Conservation (phyloP, 805 yeast genomes). For the Zygosaccharomyces bailii region DNA sequence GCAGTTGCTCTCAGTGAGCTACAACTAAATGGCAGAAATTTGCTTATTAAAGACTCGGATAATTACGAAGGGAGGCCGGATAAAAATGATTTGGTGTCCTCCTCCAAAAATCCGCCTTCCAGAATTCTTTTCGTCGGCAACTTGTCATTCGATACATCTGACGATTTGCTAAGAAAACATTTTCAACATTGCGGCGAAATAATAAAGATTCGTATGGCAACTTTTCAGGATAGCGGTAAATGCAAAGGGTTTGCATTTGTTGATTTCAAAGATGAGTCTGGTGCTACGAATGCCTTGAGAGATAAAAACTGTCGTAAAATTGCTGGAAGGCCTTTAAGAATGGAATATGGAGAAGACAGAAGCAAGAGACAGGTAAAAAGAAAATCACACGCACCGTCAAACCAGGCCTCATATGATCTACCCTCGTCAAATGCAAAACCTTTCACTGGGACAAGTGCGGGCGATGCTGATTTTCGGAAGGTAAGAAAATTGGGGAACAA, state of each 20-base stretch:
- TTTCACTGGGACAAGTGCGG: slow-evolving; percentile 14
- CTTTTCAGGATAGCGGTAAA: slow-evolving; percentile 94
- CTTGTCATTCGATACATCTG: slow-evolving; percentile 85
- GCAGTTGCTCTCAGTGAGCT: slow-evolving; percentile 69
- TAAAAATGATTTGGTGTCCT: slow-evolving; percentile 43
- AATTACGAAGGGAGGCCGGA: slow-evolving; percentile 88
- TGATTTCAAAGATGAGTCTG: slow-evolving; percentile 76
- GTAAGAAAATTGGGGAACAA: no score
- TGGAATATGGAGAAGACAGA: slow-evolving; percentile 95
- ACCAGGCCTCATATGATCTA: slow-evolving; percentile 26
- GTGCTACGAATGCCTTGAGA: slow-evolving; percentile 78
- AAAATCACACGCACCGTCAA: slow-evolving; percentile 27
- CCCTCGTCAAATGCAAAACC: slow-evolving; percentile 6
- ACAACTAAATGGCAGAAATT: slow-evolving; percentile 75
- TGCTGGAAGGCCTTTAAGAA: slow-evolving; percentile 70
- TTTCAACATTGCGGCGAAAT: slow-evolving; percentile 93
- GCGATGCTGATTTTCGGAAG: no score
- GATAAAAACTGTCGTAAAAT: slow-evolving; percentile 64
- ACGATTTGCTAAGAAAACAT: slow-evolving; percentile 70
- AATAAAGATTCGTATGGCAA: slow-evolving; percentile 83
- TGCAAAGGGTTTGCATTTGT: slow-evolving; percentile 95
- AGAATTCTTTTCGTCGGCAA: slow-evolving; percentile 90
- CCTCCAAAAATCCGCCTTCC: slow-evolving; percentile 80
- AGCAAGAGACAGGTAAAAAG: slow-evolving; percentile 62
- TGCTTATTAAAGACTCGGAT: slow-evolving; percentile 75